A percentile compares a stretch with the other conserved stretches of the same genome.
Evolutionary conservation across 768 basidiomycete species (phyloP).

Genomic region (Agrocybe chaxingu): DNA sequence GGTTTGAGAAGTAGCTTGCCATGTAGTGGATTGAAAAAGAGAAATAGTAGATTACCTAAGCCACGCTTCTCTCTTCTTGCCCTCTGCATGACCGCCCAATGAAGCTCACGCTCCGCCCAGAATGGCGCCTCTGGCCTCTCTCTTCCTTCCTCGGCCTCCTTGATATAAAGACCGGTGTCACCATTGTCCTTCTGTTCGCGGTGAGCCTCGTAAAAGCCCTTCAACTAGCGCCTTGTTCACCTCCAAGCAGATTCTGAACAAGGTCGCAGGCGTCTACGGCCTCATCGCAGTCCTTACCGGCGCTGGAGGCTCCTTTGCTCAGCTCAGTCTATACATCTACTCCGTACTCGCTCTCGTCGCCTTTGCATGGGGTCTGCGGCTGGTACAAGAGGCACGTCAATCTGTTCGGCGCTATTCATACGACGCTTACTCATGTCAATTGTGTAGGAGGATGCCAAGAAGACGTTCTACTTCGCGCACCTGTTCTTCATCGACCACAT

Average conservation of each 20-base stretch:
- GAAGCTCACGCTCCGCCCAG: constrained; percentile 79
- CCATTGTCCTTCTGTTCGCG: constrained; percentile 83
- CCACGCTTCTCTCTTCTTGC: constrained; percentile 19
- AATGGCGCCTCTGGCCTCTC: constrained; percentile 82
- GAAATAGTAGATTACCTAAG: constrained; percentile 27
- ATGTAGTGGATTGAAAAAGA: constrained; percentile 31
- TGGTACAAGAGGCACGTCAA: constrained; percentile 74
- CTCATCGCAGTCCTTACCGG: constrained; percentile 89
- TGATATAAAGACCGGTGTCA: constrained; percentile 94
- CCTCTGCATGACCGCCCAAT: constrained; percentile 36
- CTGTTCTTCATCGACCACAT: constrained; percentile 91
- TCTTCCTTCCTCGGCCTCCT: constrained; percentile 81
- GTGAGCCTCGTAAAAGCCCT: constrained; percentile 42
- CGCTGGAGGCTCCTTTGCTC: constrained; percentile 88
- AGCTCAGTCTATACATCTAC: constrained; percentile 92
- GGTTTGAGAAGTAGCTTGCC: constrained; percentile 83
- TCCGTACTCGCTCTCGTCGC: constrained; percentile 80
- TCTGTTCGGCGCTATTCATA: constrained; percentile 4
- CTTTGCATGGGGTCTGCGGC: constrained; percentile 83
- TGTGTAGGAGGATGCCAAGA: constrained; percentile 82
- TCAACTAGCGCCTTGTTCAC: background rate
- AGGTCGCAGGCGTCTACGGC: constrained; percentile 96
- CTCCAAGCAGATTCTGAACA: constrained; percentile 75
- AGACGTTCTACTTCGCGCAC: constrained; percentile 87
- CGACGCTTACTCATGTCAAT: constrained; percentile 12